Evolutionary conservation across 495 filamentous ascomycete genomes (phyloP).

Genomic region (Talaromyces trachyspermus): DNA sequence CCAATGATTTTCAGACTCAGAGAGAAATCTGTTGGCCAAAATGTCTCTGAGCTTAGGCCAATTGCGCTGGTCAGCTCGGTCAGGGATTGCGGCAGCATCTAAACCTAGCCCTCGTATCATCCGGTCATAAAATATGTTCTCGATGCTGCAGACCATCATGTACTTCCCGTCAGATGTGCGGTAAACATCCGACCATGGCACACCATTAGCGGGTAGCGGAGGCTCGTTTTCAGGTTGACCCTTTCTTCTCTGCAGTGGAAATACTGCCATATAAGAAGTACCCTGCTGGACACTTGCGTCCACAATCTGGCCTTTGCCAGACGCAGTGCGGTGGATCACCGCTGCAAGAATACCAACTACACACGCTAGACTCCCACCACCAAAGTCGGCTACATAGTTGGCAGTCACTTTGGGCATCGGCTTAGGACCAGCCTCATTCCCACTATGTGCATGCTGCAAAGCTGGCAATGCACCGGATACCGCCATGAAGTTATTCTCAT

Average conservation of each 20-base stretch:
- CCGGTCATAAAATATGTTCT: conserved; percentile 2
- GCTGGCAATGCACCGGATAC: conserved; percentile 5
- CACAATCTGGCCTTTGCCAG: conserved; percentile 6
- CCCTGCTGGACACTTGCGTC: conserved; percentile 8
- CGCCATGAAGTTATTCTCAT: conserved; percentile 7
- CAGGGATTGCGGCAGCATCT: background rate
- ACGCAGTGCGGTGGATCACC: background rate
- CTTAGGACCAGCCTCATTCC: background rate
- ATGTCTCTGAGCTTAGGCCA: background rate
- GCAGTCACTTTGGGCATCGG: conserved; percentile 1
- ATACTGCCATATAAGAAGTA: conserved; percentile 2
- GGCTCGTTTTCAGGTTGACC: conserved; percentile 4
- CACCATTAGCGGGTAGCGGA: background rate
- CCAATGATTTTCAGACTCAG: background rate
- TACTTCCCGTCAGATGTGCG: conserved; percentile 5
- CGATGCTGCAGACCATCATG: conserved; percentile 4
- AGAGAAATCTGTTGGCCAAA: background rate
- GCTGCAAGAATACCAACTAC: conserved; percentile 4
- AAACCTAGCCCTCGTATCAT: conserved; percentile 2
- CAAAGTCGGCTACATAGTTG: conserved; percentile 8
- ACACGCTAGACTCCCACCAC: conserved; percentile 2
- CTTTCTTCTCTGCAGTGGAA: background rate
- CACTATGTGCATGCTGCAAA: background rate
- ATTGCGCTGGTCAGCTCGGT: background rate
- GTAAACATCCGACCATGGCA: conserved; percentile 4